These are phyloP conservation scores for Oemleria cerasiformis DNA, from an alignment of 306 rosid genomes.

Conservation along the genomic window DNA sequence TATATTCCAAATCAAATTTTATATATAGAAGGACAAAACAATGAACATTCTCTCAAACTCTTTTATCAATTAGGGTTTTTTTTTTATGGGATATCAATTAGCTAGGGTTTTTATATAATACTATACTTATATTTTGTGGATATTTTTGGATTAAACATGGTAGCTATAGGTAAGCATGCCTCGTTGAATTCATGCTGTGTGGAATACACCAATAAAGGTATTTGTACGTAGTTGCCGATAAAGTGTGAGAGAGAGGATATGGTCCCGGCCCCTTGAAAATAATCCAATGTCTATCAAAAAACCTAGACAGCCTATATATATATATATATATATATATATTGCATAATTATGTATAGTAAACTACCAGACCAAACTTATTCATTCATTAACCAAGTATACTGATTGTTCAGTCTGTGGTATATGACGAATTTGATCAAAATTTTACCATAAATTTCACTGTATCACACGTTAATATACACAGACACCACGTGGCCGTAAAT, in stretches of 20 bases:
- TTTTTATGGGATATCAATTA: neutral
- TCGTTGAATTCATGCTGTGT: slow-evolving; percentile 26
- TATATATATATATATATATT: too few relatives aligned
- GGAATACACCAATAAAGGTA: slow-evolving; percentile 39
- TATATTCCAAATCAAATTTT: too few relatives aligned
- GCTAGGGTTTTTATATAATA: slow-evolving; percentile 6
- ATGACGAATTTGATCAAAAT: slow-evolving; percentile 19
- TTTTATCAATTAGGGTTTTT: neutral
- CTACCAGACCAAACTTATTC: slow-evolving; percentile 13
- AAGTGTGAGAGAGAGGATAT: neutral
- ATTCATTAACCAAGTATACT: slow-evolving; percentile 4
- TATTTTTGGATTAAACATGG: neutral
- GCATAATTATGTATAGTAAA: neutral
- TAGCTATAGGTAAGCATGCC: slow-evolving; percentile 11
- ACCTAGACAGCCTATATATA: neutral
- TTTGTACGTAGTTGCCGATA: slow-evolving; percentile 20
- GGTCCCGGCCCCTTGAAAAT: slow-evolving; percentile 11
- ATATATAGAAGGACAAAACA: neutral
- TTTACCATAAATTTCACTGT: neutral
- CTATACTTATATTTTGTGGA: neutral
- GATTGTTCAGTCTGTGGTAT: slow-evolving; percentile 32
- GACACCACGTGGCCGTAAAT: slow-evolving; percentile 31
- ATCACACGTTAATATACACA: slow-evolving; percentile 12
- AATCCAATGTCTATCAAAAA: neutral
- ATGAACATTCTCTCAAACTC: neutral